Percentiles rank a stretch among this genome's conserved stretches.
These are phyloP conservation scores for Suillus occidentalis DNA, from an alignment of 768 basidiomycete genomes.

Conservation along the genomic window DNA sequence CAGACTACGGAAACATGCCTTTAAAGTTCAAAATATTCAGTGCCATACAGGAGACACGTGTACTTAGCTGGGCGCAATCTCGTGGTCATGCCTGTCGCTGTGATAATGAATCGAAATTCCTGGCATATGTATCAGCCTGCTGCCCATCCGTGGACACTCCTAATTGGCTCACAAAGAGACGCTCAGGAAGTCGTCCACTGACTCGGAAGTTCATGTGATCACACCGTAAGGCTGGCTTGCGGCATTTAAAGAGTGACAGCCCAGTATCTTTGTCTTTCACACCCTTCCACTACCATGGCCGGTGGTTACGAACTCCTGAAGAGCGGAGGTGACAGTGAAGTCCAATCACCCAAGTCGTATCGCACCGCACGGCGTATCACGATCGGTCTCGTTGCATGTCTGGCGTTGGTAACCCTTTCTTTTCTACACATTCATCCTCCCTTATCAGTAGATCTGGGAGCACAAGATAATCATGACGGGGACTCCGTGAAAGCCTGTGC, in stretches of 20 bases:
- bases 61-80: slow-evolving; percentile 18
- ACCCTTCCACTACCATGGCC: slow-evolving; percentile 16
- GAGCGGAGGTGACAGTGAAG: not conserved
- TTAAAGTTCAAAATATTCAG: not conserved
- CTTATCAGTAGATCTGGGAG: slow-evolving; percentile 3
- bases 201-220: not conserved
- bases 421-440: slow-evolving; percentile 11
- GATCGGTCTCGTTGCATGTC: slow-evolving; percentile 12
- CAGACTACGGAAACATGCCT: not conserved
- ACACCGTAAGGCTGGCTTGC: not conserved
- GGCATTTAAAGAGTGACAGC: not conserved
- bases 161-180: not conserved
- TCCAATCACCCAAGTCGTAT: slow-evolving; percentile 4
- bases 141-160: not conserved
- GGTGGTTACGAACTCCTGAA: slow-evolving; percentile 22
- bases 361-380: slow-evolving; percentile 16
- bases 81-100: not conserved
- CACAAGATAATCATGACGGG: not conserved
- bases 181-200: not conserved
- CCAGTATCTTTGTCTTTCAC: not conserved
- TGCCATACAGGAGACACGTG: not conserved
- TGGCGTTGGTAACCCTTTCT: slow-evolving; percentile 15
- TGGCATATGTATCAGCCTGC: not conserved
- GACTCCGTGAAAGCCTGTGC: slow-evolving; percentile 35
- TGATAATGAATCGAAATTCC: not conserved